A percentile compares a stretch with the other conserved stretches of the same genome.
Conservation (phyloP, 2,329 filamentous ascomycete genomes). For the Talaromyces pinophilus region DNA sequence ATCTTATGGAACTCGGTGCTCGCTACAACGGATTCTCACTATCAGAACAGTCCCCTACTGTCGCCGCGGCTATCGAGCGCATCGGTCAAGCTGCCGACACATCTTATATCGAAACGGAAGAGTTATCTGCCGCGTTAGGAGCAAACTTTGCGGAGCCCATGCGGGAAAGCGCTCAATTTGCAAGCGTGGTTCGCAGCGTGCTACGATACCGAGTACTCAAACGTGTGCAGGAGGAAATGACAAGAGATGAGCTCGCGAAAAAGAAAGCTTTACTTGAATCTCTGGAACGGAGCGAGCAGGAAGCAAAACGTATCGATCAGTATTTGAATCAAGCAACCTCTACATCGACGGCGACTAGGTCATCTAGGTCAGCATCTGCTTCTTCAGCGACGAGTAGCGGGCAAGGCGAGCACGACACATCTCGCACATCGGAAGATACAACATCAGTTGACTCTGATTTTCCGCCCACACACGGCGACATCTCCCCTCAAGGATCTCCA, state of each 20-base stretch:
- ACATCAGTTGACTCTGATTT: slow-evolving; percentile 96
- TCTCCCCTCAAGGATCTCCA: slow-evolving; percentile 64
- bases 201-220: slow-evolving; percentile 89
- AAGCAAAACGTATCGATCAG: slow-evolving; percentile 90
- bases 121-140: slow-evolving; percentile 82
- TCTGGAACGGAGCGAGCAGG: slow-evolving; percentile 88
- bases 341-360: slow-evolving; percentile 46
- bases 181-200: slow-evolving; percentile 86
- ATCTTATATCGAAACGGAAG: slow-evolving; percentile 93
- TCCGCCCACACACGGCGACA: slow-evolving; percentile 80
- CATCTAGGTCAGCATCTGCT: slow-evolving; percentile 67
- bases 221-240: slow-evolving; percentile 96
- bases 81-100: slow-evolving; percentile 93
- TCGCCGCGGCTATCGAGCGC: slow-evolving; percentile 90
- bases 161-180: slow-evolving; percentile 96
- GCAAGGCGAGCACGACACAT: slow-evolving; percentile 45
- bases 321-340: slow-evolving; percentile 69
- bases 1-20: slow-evolving; percentile 91
- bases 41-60: slow-evolving; percentile 83
- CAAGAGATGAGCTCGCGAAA: slow-evolving; percentile 85
- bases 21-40: slow-evolving; percentile 95
- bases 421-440: slow-evolving; percentile 70
- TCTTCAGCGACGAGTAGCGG: slow-evolving; percentile 51
- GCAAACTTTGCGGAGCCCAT: slow-evolving; percentile 96
- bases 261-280: slow-evolving; percentile 81